Evolutionary conservation across 2,329 filamentous ascomycete genomes (phyloP).

Genomic region (Coniochaeta sp.): DNA sequence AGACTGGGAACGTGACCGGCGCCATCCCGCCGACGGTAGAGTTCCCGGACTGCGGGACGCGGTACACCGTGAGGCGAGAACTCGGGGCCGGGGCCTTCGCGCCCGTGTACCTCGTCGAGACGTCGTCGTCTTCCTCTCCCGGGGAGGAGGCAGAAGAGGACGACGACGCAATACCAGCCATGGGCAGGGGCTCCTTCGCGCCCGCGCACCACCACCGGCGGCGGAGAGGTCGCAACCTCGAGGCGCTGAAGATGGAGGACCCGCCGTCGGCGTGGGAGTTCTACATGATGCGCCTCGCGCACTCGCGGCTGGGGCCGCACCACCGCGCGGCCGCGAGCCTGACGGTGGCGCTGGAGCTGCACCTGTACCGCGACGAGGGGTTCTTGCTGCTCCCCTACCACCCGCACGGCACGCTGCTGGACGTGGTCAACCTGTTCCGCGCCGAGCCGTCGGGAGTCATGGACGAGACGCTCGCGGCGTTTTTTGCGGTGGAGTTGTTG

Average conservation of each 20-base stretch:
- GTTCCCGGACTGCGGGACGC: slow-evolving; percentile 56
- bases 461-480: slow-evolving; percentile 91
- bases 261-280: slow-evolving; percentile 92
- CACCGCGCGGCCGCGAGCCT: slow-evolving; percentile 70
- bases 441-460: slow-evolving; percentile 66
- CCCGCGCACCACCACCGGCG: slow-evolving; percentile 35
- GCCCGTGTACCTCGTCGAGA: slow-evolving; percentile 87
- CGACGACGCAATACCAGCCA: slow-evolving; percentile 33
- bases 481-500: slow-evolving; percentile 86
- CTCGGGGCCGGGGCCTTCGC: slow-evolving; percentile 92
- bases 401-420: slow-evolving; percentile 86
- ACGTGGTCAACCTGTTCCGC: slow-evolving; percentile 82
- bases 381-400: slow-evolving; percentile 85
- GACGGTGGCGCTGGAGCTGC: slow-evolving; percentile 80
- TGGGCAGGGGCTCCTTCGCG: slow-evolving; percentile 58
- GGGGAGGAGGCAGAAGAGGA: slow-evolving; percentile 36
- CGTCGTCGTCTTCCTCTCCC: slow-evolving; percentile 43
- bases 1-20: slow-evolving; percentile 53
- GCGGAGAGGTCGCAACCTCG: slow-evolving; percentile 49
- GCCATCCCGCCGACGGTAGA: slow-evolving; percentile 51
- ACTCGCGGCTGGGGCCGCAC: slow-evolving; percentile 64
- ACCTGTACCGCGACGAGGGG: slow-evolving; percentile 83
- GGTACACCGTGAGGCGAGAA: slow-evolving; percentile 75
- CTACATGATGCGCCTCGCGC: slow-evolving; percentile 82
- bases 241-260: slow-evolving; percentile 92